Conservation (phyloP, 208 protist genomes). For the Leishmania mexicana region DNA sequence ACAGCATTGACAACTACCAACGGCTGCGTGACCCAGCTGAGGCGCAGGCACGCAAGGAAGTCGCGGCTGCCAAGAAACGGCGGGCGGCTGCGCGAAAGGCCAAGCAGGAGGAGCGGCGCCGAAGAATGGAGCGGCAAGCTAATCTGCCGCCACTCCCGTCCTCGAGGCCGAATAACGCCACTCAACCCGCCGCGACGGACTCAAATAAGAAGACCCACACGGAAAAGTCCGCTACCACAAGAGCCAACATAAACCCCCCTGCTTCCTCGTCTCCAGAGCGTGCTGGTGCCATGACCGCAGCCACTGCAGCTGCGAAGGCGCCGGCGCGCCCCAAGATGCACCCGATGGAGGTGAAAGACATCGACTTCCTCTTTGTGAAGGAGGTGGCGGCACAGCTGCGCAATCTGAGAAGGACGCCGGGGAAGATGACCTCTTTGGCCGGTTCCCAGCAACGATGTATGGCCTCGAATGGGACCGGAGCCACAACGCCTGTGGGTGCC, state of each 20-base stretch:
- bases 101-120: slow-evolving; percentile 16
- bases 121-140: slow-evolving; percentile 23
- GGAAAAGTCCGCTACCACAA: neutral
- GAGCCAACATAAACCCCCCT: neutral
- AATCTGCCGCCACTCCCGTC: slow-evolving; percentile 22
- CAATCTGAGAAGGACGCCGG: slow-evolving; percentile 5
- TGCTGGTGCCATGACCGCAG: neutral
- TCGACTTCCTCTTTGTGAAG: slow-evolving; percentile 56
- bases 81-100: slow-evolving; percentile 7
- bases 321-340: too few relatives aligned
- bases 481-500: neutral
- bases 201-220: neutral
- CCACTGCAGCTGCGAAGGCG: neutral
- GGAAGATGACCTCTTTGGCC: neutral
- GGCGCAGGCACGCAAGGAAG: slow-evolving; percentile 4
- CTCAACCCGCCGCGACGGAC: slow-evolving; percentile 2
- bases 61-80: slow-evolving; percentile 15
- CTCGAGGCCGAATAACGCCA: neutral
- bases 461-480: neutral
- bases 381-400: slow-evolving; percentile 36
- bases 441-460: too few relatives aligned
- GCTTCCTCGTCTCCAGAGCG: neutral
- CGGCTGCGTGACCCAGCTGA: slow-evolving; percentile 31
- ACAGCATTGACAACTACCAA: slow-evolving; percentile 54
- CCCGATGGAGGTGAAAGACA: slow-evolving; percentile 13